Evolutionary conservation across 2,329 filamentous ascomycete species (phyloP), one percentile per base, ranked within the genome.

Genomic region (Exophiala sp.): DNA sequence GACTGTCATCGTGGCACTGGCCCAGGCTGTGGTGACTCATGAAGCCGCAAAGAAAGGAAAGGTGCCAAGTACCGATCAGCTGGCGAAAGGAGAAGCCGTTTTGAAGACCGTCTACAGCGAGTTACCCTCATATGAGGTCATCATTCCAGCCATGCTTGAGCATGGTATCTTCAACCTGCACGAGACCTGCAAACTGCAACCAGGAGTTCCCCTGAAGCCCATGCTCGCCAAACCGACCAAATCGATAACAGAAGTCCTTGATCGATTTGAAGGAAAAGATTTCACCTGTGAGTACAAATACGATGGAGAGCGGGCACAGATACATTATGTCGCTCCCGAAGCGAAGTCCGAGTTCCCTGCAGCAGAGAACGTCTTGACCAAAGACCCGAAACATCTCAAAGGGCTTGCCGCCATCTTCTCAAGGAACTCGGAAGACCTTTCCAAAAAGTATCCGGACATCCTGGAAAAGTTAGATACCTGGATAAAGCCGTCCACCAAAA

Each of bases 201-300:
- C 93, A 0, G 93, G 93, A 56, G 86, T 98, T 13, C 93, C 93
- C 0, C 75, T 98, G 51, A 98, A 98, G 69, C 93, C 93, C 61
- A 98, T 98, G 93, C 77, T 98, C 72, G 93, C 93, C 16, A 97
- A 97, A 63, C 93, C 93, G 2, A 98, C 93, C 8, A 98, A 98
- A 68, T 90, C 93, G 3, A 96, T 98, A 62, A 95, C 90, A 1
- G 93, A 98, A 70, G 93, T 98, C 0, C 77, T 98, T 9, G 91
- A 98, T 68, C 86, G 93, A 3, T 98, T 98, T 59, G 93, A 97
- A 65, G 83, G 86, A 57, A 93, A 95, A 65, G 86, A 85, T 21
- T 98, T 98, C 63, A 97, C 93, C 1, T 98, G 93, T 70, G 93
- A 98, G 67, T 98, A 95, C 76, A 98, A 98, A 68, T 98, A 98